Evolutionary conservation across 306 rosid species (phyloP), one percentile per base, ranked within the genome.

Genomic region (Corylus avellana): DNA sequence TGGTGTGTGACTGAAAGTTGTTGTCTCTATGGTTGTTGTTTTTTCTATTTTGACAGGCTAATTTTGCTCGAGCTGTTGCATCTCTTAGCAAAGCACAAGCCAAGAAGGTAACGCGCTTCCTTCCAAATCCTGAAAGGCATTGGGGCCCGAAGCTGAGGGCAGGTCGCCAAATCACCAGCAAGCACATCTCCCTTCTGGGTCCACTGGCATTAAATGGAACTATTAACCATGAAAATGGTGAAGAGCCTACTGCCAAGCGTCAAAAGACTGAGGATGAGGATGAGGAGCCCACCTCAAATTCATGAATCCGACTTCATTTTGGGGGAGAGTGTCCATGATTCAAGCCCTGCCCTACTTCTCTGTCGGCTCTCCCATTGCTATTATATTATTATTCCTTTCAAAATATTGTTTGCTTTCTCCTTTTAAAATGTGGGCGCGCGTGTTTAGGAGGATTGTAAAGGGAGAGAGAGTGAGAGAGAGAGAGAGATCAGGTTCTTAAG

Each of bases 61-160:
- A 90, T 81, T 95, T 95, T 76, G 92, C 98, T 77, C 75, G 97
- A 77, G 98, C 98, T 8, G 91, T 90, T 32, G 84, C 94, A 47
- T 95, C 98, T 62, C 97, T 93, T 4, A 92, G 98, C 88, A 93
- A 91, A 89, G 96, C 98, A 37, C 98, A 95, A 75, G 90, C 93
- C 12, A 94, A 92, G 92, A 92, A 92, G 78, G 90, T 92, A 63
- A 91, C 94, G 0, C 87, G 98, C 75, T 95, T 92, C 87, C 98
- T 95, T 77, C 97, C 98, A 37, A 95, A 95, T 83, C 98, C 98
- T 0, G 98, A 95, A 74, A 91, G 90, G 80, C 98, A 95, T 56
- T 95, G 98, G 98, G 98, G 98, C 53, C 98, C 98, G 4, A 91
- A 95, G 84, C 91, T 95, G 48, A 89, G 98, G 85, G 98, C 98